These are phyloP conservation scores for Penicillium pancosmium DNA, from an alignment of 495 filamentous ascomycete genomes.

Conservation along the genomic window DNA sequence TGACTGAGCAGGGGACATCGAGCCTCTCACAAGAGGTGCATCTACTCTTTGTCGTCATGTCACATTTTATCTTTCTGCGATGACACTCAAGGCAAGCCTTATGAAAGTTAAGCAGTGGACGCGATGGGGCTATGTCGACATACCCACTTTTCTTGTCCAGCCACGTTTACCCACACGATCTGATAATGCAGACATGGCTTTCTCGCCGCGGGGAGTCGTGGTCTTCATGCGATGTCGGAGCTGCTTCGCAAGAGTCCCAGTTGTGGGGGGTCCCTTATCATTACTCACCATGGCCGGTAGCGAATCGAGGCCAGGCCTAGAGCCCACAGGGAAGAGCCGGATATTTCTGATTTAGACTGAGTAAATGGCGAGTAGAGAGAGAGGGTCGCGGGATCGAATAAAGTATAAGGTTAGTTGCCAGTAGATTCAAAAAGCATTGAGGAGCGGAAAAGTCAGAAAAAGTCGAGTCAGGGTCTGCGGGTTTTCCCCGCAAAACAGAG, in stretches of 20 bases:
- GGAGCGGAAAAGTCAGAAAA: neutral
- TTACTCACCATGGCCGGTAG: no score
- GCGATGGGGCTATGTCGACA: neutral
- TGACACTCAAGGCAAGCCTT: neutral
- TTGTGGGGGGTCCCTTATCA: neutral
- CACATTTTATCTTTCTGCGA: slow-evolving; percentile 1
- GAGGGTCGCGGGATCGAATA: neutral
- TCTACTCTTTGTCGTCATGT: neutral
- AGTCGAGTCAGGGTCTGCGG: neutral
- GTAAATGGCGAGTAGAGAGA: neutral
- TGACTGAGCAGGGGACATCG: neutral
- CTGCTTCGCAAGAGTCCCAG: neutral
- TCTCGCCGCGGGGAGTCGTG: neutral
- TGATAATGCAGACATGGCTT: neutral
- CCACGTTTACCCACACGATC: neutral
- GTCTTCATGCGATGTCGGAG: neutral
- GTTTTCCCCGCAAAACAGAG: neutral
- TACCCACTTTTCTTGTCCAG: neutral
- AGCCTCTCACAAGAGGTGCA: neutral
- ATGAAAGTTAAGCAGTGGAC: neutral
- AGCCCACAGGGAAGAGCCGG: no score
- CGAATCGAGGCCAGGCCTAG: no score
- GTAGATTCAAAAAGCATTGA: neutral
- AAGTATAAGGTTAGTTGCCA: neutral
- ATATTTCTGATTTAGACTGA: no score